These are phyloP conservation scores for Aureobasidium subglaciale DNA, from an alignment of 2,329 filamentous ascomycete genomes.

Conservation along the genomic window DNA sequence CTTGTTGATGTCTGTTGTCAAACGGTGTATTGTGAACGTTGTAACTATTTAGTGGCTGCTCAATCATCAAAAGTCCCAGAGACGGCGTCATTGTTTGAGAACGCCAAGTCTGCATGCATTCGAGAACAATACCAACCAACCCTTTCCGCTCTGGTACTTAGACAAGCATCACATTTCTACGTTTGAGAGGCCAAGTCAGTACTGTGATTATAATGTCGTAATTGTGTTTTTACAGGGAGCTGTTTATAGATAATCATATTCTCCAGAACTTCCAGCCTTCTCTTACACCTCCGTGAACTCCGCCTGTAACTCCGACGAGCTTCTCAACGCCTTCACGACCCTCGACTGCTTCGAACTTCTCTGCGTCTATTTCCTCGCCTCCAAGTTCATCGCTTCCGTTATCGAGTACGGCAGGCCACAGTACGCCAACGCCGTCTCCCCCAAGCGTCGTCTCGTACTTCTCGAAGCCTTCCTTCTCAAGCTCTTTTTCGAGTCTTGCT, in stretches of 20 bases:
- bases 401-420: slow-evolving; percentile 86
- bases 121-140: slow-evolving; percentile 6
- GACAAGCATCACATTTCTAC: neutral
- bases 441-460: slow-evolving; percentile 86
- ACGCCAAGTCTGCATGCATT: slow-evolving; percentile 8
- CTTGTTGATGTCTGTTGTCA: neutral
- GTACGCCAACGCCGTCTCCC: slow-evolving; percentile 85
- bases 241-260: neutral
- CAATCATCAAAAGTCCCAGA: neutral
- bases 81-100: slow-evolving; percentile 10
- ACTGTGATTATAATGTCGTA: neutral
- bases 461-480: slow-evolving; percentile 58
- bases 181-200: too few relatives aligned
- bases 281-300: slow-evolving; percentile 20
- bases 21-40: neutral
- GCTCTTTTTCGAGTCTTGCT: slow-evolving; percentile 55
- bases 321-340: slow-evolving; percentile 80
- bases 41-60: neutral
- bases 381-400: slow-evolving; percentile 76
- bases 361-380: slow-evolving; percentile 87
- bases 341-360: slow-evolving; percentile 77
- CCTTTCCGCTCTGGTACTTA: neutral
- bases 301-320: slow-evolving; percentile 66
- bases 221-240: neutral
- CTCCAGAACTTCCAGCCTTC: slow-evolving; percentile 33